Evolutionary conservation across 345 rosid species (phyloP), one percentile per base, ranked within the genome.

Genomic region (Ailanthus altissimus): DNA sequence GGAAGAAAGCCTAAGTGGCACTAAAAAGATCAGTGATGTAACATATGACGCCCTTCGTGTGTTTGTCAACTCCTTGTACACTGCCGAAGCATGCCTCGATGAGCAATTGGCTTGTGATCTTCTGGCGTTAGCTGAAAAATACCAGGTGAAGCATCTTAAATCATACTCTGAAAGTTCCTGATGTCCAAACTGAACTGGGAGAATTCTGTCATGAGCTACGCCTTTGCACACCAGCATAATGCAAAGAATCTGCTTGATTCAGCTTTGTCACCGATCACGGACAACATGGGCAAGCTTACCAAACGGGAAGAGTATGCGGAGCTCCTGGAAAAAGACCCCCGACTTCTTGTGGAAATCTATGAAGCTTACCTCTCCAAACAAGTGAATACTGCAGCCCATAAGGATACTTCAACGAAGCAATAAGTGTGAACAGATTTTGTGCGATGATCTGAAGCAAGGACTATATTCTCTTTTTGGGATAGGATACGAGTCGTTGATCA

Each of bases 61-160:
- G 23, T 93, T 94, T 42, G 85, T 93, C 26, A 85, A 75, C 81
- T 93, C 85, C 73, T 71, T 93, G 54, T 94, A 91, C 88, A 89
- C 94, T 57, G 99, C 96, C 0, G 92, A 94, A 82, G 93, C 93
- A 63, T 77, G 84, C 77, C 87, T 93, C 6, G 97, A 94, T 74
- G 97, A 91, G 86, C 90, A 85, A 77, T 83, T 89, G 89, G 94
- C 96, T 13, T 89, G 87, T 80, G 94, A 91, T 74, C 98, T 95
- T 5, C 78, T 95, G 68, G 89, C 87, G 15, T 77, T 95, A 86
- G 89, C 99, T 0, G 93, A 95, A 81, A 95, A 91, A 82, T 94
- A 93, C 77, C 84, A 91, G 79, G 95, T 93, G 76, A 86, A 90
- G 79, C 90, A 93, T 75, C 97, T 94, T 73, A 94, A 93, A 82